These are phyloP conservation scores for Cryptococcus sp. DNA, from an alignment of 1,284 basidiomycete species.

Conservation along the genomic window DNA sequence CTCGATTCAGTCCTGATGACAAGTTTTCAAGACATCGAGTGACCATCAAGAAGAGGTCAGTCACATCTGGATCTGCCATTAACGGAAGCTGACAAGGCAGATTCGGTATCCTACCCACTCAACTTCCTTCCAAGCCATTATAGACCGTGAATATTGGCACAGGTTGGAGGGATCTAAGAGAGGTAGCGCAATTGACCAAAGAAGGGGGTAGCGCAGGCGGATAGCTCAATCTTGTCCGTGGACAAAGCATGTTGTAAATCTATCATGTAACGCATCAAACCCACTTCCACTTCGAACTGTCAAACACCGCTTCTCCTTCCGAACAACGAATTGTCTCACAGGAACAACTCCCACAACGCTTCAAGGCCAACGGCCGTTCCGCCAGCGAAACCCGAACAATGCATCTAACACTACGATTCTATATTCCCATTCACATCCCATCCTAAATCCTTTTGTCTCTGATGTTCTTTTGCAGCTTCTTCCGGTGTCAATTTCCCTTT, in stretches of 20 bases:
- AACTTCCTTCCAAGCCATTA: constrained; percentile 81
- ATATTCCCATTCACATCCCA: constrained; percentile 44
- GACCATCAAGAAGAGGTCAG: constrained; percentile 84
- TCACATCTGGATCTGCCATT: not conserved
- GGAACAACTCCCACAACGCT: too few relatives aligned
- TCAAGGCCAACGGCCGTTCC: too few relatives aligned
- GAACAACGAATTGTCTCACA: too few relatives aligned
- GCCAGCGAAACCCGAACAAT: too few relatives aligned
- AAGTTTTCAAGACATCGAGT: constrained; percentile 95
- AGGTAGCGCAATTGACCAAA: too few relatives aligned
- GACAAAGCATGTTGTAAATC: too few relatives aligned
- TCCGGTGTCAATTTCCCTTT: constrained; percentile 35
- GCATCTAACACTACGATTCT: not conserved
- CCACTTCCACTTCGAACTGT: too few relatives aligned
- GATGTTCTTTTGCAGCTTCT: constrained; percentile 35
- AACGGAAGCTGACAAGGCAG: constrained; percentile 12
- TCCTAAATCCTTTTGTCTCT: constrained; percentile 43
- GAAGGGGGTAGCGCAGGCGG: too few relatives aligned
- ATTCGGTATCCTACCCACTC: constrained; percentile 79
- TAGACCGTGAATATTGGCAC: constrained; percentile 47
- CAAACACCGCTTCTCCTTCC: too few relatives aligned
- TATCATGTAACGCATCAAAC: too few relatives aligned
- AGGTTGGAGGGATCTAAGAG: too few relatives aligned
- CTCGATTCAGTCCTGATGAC: constrained; percentile 94
- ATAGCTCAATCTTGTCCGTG: too few relatives aligned